Evolutionary conservation across 257 asterid genomes (phyloP).

Genomic region (Paulownia fortunei): DNA sequence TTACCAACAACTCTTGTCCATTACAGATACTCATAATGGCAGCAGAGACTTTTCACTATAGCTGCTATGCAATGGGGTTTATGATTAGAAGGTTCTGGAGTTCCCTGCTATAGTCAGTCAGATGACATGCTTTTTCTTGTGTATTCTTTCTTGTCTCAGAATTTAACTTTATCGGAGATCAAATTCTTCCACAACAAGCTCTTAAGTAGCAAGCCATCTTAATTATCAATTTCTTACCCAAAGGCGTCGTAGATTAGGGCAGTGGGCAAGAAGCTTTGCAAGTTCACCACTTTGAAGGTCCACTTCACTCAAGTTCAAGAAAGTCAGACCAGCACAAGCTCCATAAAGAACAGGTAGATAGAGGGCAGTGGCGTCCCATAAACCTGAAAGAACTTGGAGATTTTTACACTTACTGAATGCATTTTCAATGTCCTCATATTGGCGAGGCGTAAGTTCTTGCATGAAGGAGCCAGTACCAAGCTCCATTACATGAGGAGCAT

Average conservation of each 20-base stretch:
- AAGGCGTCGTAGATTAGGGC: conserved; percentile 78
- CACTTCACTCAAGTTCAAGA: conserved; percentile 69
- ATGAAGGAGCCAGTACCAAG: conserved; percentile 83
- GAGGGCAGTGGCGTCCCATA: conserved; percentile 60
- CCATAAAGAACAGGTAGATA: conserved; percentile 72
- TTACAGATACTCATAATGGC: neutral
- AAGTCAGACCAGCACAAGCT: conserved; percentile 68
- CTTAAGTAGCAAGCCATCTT: conserved; percentile 14
- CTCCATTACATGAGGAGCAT: conserved; percentile 60
- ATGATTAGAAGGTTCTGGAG: neutral
- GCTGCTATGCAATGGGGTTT: neutral
- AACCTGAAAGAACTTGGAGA: conserved; percentile 70
- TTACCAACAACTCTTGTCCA: neutral
- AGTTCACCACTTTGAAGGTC: conserved; percentile 67
- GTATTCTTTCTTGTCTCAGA: neutral
- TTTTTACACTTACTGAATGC: conserved; percentile 58
- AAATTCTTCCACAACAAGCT: neutral
- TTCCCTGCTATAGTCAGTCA: neutral
- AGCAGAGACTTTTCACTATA: neutral
- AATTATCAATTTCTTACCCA: conserved; percentile 66
- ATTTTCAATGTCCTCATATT: conserved; percentile 52
- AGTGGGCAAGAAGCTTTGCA: conserved; percentile 60
- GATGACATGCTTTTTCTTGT: neutral
- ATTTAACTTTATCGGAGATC: neutral
- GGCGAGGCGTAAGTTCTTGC: conserved; percentile 63